Evolutionary conservation across 345 rosid species (phyloP), one percentile per base, ranked within the genome.

Genomic region (Citrus sinensis): DNA sequence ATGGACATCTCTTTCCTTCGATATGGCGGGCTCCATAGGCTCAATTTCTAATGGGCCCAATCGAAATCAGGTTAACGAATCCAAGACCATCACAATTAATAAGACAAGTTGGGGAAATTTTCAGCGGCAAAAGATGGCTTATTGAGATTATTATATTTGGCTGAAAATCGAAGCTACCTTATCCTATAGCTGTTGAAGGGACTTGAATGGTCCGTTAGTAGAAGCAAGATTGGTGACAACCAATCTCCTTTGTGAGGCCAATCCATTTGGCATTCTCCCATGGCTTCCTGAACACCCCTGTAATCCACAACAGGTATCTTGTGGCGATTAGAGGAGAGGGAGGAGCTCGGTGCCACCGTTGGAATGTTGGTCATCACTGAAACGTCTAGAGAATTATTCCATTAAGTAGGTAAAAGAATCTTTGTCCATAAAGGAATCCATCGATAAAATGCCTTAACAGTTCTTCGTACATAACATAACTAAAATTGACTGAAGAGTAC

Each of bases 121-220:
- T 29, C 66, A 27, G 66, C 13, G 66, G 27, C 66, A 27, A 13
- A 27, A 61, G 34, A 61, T 29, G 34, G 66, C 66, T 11, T 13
- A 46, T 46, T 46, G 51, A 13, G 16, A 11, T 3, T 46, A 11
- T 3, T 46, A 46, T 13, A 46, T 46, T 46, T 13, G 51, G 51
- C 51, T 1, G 51, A 11, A 46, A 46, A 46, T 46, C 51, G 3
- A 46, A 46, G 51, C 51, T 1, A 32, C 10, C 67, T 77, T 77
- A 70, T 82, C 80, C 80, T 79, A 82, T 11, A 59, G 51, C 51
- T 13, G 13, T 46, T 46, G 51, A 46, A 46, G 16, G 51, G 51
- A 11, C 51, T 13, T 42, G 35, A 10, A 42, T 11, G 51, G 51
- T 46, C 51, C 51, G 17, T 46, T 46, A 46, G 51, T 9, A 0